A percentile compares a stretch with the other conserved stretches of the same genome.
Conservation (phyloP, 441 rosid genomes). For the Adansonia gregorii region DNA sequence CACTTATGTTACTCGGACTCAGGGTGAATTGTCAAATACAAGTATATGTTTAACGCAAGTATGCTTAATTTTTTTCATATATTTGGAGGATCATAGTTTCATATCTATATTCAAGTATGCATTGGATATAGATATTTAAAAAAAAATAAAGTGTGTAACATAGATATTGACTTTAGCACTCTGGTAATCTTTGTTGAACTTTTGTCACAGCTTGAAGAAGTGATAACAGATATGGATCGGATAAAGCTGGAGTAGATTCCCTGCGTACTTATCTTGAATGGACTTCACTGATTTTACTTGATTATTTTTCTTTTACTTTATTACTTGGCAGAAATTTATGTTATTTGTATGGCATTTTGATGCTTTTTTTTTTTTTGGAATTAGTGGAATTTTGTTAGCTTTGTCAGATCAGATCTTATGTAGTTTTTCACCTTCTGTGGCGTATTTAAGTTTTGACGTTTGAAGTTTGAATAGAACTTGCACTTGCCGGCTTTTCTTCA, state of each 20-base stretch:
- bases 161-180: neutral
- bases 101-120: no score
- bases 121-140: no score
- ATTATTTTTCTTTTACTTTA: neutral
- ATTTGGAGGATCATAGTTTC: neutral
- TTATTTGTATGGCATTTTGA: slow-evolving; percentile 11
- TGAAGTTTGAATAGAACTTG: no score
- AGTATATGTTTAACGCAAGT: no score
- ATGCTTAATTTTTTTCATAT: neutral
- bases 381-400: slow-evolving; percentile 22
- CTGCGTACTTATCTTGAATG: neutral
- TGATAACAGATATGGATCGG: slow-evolving; percentile 79
- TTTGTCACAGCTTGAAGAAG: slow-evolving; percentile 76
- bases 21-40: no score
- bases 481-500: no score
- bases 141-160: no score
- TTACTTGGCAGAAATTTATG: slow-evolving; percentile 24
- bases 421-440: neutral
- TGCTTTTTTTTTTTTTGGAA: neutral
- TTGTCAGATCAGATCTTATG: slow-evolving; percentile 10
- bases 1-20: no score
- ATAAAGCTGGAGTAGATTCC: slow-evolving; percentile 65
- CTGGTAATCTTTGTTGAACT: neutral
- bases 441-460: neutral
- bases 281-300: slow-evolving; percentile 15